Evolutionary conservation across 2,329 filamentous ascomycete genomes (phyloP).

Genomic region (Chaetomiaceae sp.): DNA sequence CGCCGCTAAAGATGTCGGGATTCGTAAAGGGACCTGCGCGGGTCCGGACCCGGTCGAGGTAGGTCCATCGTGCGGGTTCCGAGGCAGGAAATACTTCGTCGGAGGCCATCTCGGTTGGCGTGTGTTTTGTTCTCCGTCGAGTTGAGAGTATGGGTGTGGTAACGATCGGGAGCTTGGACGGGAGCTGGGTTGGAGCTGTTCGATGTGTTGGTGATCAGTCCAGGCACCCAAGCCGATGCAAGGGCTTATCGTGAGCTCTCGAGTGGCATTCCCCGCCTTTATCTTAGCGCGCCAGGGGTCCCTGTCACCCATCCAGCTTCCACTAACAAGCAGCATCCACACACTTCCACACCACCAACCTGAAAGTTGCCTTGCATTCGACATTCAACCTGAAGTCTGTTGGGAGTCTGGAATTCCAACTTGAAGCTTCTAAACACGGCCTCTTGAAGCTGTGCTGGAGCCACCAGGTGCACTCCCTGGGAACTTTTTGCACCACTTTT

Average conservation of each 20-base stretch:
- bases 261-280: neutral
- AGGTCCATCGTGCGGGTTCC: conserved; percentile 46
- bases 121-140: neutral
- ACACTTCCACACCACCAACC: neutral
- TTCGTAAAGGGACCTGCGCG: conserved; percentile 78
- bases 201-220: neutral
- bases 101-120: neutral
- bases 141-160: neutral
- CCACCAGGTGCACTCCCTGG: no score
- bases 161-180: no score
- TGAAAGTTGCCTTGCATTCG: neutral
- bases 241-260: conserved; percentile 1
- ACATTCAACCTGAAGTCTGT: neutral
- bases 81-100: conserved; percentile 20
- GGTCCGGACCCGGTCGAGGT: conserved; percentile 75
- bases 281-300: conserved; percentile 1
- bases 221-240: neutral
- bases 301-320: neutral
- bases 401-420: no score
- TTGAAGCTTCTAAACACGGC: no score
- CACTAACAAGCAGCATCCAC: neutral
- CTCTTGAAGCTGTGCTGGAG: no score
- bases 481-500: no score
- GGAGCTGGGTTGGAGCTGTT: neutral
- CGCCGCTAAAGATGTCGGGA: conserved; percentile 49